Percentiles rank a stretch among this genome's conserved stretches.
Conservation (phyloP, 2,329 filamentous ascomycete species). For the Penicillium palitans region DNA sequence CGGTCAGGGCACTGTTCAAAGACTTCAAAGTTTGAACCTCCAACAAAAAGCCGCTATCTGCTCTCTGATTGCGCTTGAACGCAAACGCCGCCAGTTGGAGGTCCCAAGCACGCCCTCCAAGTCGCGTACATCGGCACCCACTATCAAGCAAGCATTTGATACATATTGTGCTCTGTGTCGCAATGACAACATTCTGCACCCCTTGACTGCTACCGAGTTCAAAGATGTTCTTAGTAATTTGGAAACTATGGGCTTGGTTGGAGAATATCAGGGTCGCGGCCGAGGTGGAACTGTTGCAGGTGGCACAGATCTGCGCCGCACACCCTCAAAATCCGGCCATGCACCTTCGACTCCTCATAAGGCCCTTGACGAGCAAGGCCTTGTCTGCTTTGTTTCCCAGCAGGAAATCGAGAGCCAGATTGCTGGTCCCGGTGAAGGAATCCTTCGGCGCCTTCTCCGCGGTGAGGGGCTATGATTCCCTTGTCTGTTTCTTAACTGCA, state of each 20-base stretch:
- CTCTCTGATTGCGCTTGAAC: slow-evolving; percentile 82
- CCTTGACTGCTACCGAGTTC: slow-evolving; percentile 88
- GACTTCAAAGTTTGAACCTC: slow-evolving; percentile 83
- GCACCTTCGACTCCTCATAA: slow-evolving; percentile 52
- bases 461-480: slow-evolving; percentile 37
- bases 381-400: slow-evolving; percentile 77
- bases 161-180: slow-evolving; percentile 82
- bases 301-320: slow-evolving; percentile 56
- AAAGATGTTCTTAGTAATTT: slow-evolving; percentile 86
- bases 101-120: slow-evolving; percentile 60
- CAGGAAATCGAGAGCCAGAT: slow-evolving; percentile 74
- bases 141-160: slow-evolving; percentile 79
- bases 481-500: background rate
- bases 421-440: slow-evolving; percentile 53
- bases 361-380: slow-evolving; percentile 70
- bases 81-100: slow-evolving; percentile 56
- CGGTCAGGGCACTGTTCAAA: slow-evolving; percentile 80
- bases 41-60: slow-evolving; percentile 96
- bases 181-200: slow-evolving; percentile 82
- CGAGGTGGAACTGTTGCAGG: slow-evolving; percentile 59
- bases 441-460: slow-evolving; percentile 44
- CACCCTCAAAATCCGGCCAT: slow-evolving; percentile 69
- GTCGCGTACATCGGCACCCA: slow-evolving; percentile 63
- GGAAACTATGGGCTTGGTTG: slow-evolving; percentile 80
- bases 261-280: slow-evolving; percentile 68